phyloP scores from a whole-genome alignment of 805 yeast genomes.

The Sungouiozyma ichnusensis region DNA sequence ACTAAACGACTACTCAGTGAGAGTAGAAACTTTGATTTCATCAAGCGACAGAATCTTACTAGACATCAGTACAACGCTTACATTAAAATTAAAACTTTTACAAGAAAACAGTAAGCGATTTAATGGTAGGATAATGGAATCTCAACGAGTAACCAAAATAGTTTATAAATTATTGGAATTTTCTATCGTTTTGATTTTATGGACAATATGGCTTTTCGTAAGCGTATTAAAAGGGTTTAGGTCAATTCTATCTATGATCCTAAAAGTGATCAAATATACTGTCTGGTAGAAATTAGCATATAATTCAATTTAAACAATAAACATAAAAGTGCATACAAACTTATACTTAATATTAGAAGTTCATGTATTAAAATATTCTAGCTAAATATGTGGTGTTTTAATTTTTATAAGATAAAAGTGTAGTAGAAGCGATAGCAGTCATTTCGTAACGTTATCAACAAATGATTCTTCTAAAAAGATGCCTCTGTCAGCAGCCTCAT shows the following conservation, averaged over 20 bases:
- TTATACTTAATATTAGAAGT: neutral
- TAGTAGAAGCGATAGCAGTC: too few relatives aligned
- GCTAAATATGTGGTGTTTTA: too few relatives aligned
- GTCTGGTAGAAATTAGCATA: slow-evolving; percentile 14
- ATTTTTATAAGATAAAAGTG: too few relatives aligned
- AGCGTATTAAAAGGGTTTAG: slow-evolving; percentile 14
- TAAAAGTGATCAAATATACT: slow-evolving; percentile 16
- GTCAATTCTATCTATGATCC: slow-evolving; percentile 7
- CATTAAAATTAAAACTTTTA: slow-evolving; percentile 40
- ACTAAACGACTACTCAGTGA: slow-evolving; percentile 35
- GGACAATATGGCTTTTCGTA: slow-evolving; percentile 26
- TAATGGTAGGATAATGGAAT: slow-evolving; percentile 16
- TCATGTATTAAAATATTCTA: neutral
- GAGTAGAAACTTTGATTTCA: slow-evolving; percentile 50
- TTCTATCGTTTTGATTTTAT: slow-evolving; percentile 18
- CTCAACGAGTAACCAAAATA: slow-evolving; percentile 15
- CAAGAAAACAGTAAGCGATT: slow-evolving; percentile 26
- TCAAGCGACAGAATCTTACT: slow-evolving; percentile 60
- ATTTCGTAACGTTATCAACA: neutral
- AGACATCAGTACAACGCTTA: slow-evolving; percentile 61
- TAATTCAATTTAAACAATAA: neutral
- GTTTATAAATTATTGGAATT: slow-evolving; percentile 22
- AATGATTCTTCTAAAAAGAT: slow-evolving; percentile 30
- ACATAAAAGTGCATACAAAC: slow-evolving; percentile 2
- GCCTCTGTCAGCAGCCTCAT: slow-evolving; percentile 38